Conservation (phyloP, 2,329 filamentous ascomycete genomes). For the Talaromyces sp. region DNA sequence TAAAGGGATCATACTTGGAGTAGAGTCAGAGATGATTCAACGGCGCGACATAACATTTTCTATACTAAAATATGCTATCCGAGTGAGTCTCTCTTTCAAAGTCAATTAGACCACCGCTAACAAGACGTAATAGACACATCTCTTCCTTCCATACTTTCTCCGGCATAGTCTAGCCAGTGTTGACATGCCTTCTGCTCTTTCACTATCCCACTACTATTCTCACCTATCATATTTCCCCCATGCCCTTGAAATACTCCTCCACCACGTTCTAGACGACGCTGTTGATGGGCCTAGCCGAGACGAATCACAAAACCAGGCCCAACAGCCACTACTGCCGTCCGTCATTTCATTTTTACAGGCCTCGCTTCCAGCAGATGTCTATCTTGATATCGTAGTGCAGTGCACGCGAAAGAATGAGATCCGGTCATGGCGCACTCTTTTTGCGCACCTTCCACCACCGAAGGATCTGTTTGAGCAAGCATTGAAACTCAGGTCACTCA, state of each 20-base stretch:
- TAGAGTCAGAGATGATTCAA: conserved; percentile 92
- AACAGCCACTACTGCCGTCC: conserved; percentile 40
- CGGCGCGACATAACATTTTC: conserved; percentile 87
- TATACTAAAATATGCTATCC: conserved; percentile 80
- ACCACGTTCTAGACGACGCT: conserved; percentile 91
- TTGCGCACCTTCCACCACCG: conserved; percentile 83
- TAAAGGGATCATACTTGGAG: conserved; percentile 84
- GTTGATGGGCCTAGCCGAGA: conserved; percentile 60
- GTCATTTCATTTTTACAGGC: conserved; percentile 64
- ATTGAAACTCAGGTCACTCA: conserved; percentile 76
- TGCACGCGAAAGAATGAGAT: conserved; percentile 97
- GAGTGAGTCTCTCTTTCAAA: conserved; percentile 57
- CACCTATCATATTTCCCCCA: conserved; percentile 89
- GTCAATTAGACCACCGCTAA: neutral
- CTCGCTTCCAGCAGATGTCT: conserved; percentile 66
- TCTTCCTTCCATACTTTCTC: conserved; percentile 86
- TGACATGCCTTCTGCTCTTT: conserved; percentile 75
- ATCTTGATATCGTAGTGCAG: conserved; percentile 92
- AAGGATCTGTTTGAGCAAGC: conserved; percentile 93
- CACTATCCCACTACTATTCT: conserved; percentile 79
- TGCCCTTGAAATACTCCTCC: conserved; percentile 84
- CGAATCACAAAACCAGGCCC: conserved; percentile 27
- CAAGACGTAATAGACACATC: conserved; percentile 63
- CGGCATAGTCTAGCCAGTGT: conserved; percentile 73
- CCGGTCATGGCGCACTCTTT: conserved; percentile 89